Base-by-base conservation (phyloP, 805 yeast species). In the Cyberlindnera japonica region DNA sequence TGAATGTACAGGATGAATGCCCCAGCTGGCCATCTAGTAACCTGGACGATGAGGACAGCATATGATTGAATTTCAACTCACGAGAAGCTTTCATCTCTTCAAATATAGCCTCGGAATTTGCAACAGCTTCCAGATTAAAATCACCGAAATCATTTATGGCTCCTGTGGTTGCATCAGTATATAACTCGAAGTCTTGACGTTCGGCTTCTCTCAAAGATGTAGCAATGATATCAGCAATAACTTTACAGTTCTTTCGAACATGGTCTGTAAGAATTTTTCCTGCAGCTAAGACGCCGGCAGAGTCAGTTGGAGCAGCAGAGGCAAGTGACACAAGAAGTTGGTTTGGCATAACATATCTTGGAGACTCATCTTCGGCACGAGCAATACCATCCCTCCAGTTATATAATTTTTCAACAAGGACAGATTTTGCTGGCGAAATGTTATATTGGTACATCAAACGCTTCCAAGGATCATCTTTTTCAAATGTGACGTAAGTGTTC, bases 361-460 rank as follows among this genome's bases (percentile, higher is more conserved):
- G 77, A 2, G 95, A 84, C 63, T 93, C 99, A 59, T 93, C 99
- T 34, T 75, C 72, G 27, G 65, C 50, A 48, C 95, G 72, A 2
- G 97, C 98, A 25, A 74, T 55, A 2, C 45, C 37, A 58, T 93
- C 98, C 60, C 99, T 75, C 97, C 97, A 93, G 31, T 75, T 69
- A 51, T 75, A 86, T 15, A 93, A 65, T 0, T 65, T 76, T 45
- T 71, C 77, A 14, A 86, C 70, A 6, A 88, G 58, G 0, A 72
- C 73, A 37, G 74, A 72, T 44, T 72, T 77, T 20, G 74, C 65
- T 1, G 58, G 45, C 1, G 82, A 77, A 4, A 91, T 67, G 43
- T 81, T 81, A 59, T 80, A 84, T 51, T 83, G 86, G 33, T 64
- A 62, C 55, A 84, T 69, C 33, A 89, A 48, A 16, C 72, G 63